Conservation (phyloP, 2,329 filamentous ascomycete genomes). For the Epichloe brachyelytri region DNA sequence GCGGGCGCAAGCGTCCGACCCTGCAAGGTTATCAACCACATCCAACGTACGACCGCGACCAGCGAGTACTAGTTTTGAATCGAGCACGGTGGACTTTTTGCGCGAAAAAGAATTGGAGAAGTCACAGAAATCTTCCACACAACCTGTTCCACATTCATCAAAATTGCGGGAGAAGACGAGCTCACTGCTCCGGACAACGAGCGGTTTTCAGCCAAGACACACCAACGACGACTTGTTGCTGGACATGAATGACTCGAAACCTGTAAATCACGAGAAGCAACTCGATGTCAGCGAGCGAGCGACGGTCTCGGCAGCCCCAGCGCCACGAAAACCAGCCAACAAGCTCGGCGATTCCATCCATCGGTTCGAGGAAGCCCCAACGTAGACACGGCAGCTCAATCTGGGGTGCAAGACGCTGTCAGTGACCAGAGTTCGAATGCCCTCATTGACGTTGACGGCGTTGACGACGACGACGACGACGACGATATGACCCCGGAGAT, state of each 20-base stretch:
- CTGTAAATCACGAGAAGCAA: slow-evolving; percentile 36
- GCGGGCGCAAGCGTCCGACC: slow-evolving; percentile 10
- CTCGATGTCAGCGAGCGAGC: slow-evolving; percentile 47
- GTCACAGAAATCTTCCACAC: slow-evolving; percentile 16
- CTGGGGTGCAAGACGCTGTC: background rate
- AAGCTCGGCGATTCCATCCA: slow-evolving; percentile 92
- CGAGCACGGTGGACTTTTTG: slow-evolving; percentile 63
- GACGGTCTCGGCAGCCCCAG: slow-evolving; percentile 59
- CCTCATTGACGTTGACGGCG: slow-evolving; percentile 42
- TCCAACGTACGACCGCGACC: slow-evolving; percentile 49
- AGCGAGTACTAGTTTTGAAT: slow-evolving; percentile 70
- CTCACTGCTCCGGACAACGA: background rate
- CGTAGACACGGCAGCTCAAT: too few species aligned
- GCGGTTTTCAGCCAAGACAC: background rate
- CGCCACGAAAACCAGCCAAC: slow-evolving; percentile 73
- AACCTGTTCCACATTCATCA: background rate
- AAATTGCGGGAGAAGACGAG: background rate
- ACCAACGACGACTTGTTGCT: slow-evolving; percentile 54
- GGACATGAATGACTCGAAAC: slow-evolving; percentile 54
- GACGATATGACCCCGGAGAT: slow-evolving; percentile 74
- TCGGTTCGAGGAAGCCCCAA: slow-evolving; percentile 55
- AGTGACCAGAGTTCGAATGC: slow-evolving; percentile 47
- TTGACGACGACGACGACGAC: slow-evolving; percentile 51
- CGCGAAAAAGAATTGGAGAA: slow-evolving; percentile 56
- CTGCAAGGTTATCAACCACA: slow-evolving; percentile 15